A percentile compares a stretch with the other conserved stretches of the same genome.
phyloP scores from a whole-genome alignment of 1,139 yeast species.

The Oligophagozyma castellii region DNA sequence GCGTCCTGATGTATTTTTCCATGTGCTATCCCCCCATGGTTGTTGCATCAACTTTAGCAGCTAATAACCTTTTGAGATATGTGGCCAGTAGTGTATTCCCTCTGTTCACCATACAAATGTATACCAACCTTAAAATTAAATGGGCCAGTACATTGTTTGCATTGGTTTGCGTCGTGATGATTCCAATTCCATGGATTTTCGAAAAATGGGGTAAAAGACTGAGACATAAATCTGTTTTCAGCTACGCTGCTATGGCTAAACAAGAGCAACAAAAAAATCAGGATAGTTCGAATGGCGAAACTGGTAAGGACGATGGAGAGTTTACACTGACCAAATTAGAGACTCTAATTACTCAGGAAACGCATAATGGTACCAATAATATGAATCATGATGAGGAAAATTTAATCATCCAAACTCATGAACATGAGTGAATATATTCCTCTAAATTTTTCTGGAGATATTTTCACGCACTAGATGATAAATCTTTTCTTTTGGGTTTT shows the following conservation, averaged over 20 bases:
- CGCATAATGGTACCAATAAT: too few species aligned
- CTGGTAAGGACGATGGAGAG: constrained; percentile 3
- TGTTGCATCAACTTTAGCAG: constrained; percentile 69
- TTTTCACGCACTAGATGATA: too few species aligned
- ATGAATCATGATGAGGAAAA: too few species aligned
- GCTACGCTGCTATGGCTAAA: constrained; percentile 35
- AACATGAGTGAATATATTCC: too few species aligned
- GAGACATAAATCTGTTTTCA: constrained; percentile 41
- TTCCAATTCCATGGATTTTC: constrained; percentile 57
- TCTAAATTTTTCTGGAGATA: too few species aligned
- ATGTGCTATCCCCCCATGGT: constrained; percentile 61
- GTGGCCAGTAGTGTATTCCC: constrained; percentile 50
- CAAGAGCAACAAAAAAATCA: constrained; percentile 16
- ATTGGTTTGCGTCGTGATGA: constrained; percentile 54
- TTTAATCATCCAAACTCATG: too few species aligned
- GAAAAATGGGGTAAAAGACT: constrained; percentile 39
- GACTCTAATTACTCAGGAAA: constrained; percentile 8
- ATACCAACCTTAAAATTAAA: constrained; percentile 46
- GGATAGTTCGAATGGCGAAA: constrained; percentile 1
- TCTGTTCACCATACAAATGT: constrained; percentile 65
- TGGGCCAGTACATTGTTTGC: constrained; percentile 76
- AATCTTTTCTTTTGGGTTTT: too few species aligned
- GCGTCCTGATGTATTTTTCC: constrained; percentile 57
- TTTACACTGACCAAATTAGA: constrained; percentile 6
- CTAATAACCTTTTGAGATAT: constrained; percentile 61